Percentiles rank a stretch among this genome's conserved stretches.
Conservation (phyloP, 352 stramenopile genomes). For the Aphanomyces cochlioides region DNA sequence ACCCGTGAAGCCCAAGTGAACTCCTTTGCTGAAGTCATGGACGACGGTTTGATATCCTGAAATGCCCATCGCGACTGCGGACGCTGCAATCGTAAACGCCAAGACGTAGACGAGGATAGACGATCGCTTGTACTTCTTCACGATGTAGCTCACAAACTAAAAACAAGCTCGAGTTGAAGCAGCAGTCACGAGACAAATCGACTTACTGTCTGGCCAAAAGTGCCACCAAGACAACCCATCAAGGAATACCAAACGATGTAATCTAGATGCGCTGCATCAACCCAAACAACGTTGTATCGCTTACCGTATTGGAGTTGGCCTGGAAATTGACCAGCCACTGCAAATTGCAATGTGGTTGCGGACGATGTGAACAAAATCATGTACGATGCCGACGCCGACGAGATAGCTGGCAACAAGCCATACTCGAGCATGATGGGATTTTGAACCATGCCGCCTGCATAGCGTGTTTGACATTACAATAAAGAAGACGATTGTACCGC, state of each 20-base stretch:
- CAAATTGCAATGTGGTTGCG: conserved; percentile 90
- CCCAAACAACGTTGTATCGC: not conserved
- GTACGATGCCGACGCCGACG: conserved; percentile 90
- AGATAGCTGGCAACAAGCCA: conserved; percentile 87
- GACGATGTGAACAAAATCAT: conserved; percentile 90
- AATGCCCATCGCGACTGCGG: conserved; percentile 61
- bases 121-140: conserved; percentile 87
- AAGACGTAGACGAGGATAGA: conserved; percentile 81
- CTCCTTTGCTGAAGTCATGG: conserved; percentile 54
- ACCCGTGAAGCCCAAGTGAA: conserved; percentile 59
- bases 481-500: conserved; percentile 39
- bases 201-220: conserved; percentile 61
- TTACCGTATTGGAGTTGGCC: conserved; percentile 55
- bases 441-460: conserved; percentile 92
- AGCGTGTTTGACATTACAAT: not conserved
- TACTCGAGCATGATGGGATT: conserved; percentile 97
- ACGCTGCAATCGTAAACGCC: conserved; percentile 63
- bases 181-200: not conserved
- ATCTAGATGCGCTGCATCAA: conserved; percentile 61
- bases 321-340: conserved; percentile 74
- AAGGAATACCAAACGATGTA: conserved; percentile 90
- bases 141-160: conserved; percentile 75
- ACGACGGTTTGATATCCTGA: conserved; percentile 55
- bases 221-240: conserved; percentile 83
- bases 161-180: not conserved